phyloP scores from a whole-genome alignment of 1,284 basidiomycete species.

The Kwoniella shivajii region DNA sequence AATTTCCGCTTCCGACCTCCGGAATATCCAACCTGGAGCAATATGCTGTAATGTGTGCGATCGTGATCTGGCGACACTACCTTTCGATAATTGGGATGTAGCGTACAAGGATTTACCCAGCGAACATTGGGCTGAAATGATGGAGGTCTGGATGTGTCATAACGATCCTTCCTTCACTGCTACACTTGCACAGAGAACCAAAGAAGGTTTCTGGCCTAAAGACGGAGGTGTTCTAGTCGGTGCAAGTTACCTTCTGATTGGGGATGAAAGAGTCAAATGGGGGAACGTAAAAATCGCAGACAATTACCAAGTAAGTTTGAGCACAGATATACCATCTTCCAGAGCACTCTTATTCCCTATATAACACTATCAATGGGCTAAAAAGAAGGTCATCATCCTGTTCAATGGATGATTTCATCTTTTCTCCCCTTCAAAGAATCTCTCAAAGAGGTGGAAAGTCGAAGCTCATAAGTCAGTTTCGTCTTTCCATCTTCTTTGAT shows the following conservation, averaged over 20 bases:
- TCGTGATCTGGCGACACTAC: slow-evolving; percentile 73
- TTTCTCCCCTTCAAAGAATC: slow-evolving; percentile 18
- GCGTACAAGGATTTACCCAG: slow-evolving; percentile 83
- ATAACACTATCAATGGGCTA: slow-evolving; percentile 59
- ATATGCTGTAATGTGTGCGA: slow-evolving; percentile 54
- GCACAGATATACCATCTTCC: not conserved
- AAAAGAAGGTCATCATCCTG: slow-evolving; percentile 84
- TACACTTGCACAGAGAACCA: slow-evolving; percentile 65
- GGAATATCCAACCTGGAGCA: slow-evolving; percentile 36
- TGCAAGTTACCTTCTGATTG: slow-evolving; percentile 79
- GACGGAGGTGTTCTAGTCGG: slow-evolving; percentile 74
- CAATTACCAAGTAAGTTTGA: not conserved
- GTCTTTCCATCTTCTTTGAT: not conserved
- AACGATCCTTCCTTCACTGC: slow-evolving; percentile 78
- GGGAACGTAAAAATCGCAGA: slow-evolving; percentile 60
- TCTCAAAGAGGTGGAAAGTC: not conserved
- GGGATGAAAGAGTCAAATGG: slow-evolving; percentile 62
- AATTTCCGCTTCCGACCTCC: slow-evolving; percentile 40
- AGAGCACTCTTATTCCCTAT: slow-evolving; percentile 1
- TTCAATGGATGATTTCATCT: slow-evolving; percentile 64
- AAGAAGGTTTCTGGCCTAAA: slow-evolving; percentile 76
- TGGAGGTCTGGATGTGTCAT: slow-evolving; percentile 99
- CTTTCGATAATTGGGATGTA: slow-evolving; percentile 23
- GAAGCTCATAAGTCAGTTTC: slow-evolving; percentile 49
- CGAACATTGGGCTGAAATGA: slow-evolving; percentile 93